Conservation (phyloP, 371 early-diverging fungal species). For the Gilbertella persicaria region DNA sequence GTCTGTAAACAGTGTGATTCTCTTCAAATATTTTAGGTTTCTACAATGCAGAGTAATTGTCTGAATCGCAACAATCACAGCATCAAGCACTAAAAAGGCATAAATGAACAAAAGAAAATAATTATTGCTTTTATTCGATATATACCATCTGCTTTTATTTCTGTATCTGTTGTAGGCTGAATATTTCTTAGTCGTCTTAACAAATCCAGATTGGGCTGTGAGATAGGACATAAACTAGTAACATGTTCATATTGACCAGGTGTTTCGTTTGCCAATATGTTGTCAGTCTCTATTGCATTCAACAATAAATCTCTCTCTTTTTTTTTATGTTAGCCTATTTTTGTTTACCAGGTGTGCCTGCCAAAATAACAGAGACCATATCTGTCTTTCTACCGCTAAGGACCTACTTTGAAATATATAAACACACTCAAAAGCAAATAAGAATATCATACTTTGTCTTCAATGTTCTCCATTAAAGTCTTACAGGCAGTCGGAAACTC, state of each 20-base stretch:
- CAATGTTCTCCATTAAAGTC: slow-evolving; percentile 35
- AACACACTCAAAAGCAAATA: too few species aligned
- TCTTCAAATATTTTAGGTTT: slow-evolving; percentile 66
- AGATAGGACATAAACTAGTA: slow-evolving; percentile 12
- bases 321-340: too few species aligned
- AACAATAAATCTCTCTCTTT: too few species aligned
- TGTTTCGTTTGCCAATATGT: slow-evolving; percentile 21
- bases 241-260: slow-evolving; percentile 42
- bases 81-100: slow-evolving; percentile 55
- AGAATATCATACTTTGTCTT: slow-evolving; percentile 34
- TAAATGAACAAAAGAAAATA: not conserved
- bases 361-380: slow-evolving; percentile 35
- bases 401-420: slow-evolving; percentile 16
- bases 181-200: slow-evolving; percentile 27
- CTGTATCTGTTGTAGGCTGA: slow-evolving; percentile 33
- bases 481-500: slow-evolving; percentile 49
- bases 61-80: slow-evolving; percentile 62
- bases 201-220: slow-evolving; percentile 21
- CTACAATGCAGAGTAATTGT: slow-evolving; percentile 59
- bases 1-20: slow-evolving; percentile 67
- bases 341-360: slow-evolving; percentile 38
- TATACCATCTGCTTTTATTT: slow-evolving; percentile 41
- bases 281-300: slow-evolving; percentile 32
- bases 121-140: not conserved
- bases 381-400: slow-evolving; percentile 42